These are phyloP conservation scores for Pyricularia sp. DNA, from an alignment of 2,329 filamentous ascomycete species.

Conservation along the genomic window DNA sequence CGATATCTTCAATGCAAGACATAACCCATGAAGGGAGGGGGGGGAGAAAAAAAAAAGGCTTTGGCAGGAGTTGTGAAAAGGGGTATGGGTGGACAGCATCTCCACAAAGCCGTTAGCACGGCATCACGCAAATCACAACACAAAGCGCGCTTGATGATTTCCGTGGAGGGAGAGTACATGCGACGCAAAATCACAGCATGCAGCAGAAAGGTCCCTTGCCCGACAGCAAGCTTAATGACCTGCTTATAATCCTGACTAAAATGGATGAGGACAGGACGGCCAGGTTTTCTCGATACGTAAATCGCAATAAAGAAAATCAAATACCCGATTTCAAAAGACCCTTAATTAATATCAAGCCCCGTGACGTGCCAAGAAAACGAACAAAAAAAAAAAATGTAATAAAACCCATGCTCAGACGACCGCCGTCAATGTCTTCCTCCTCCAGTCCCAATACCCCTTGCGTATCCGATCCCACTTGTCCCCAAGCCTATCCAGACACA, in stretches of 20 bases:
- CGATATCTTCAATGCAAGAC: not conserved
- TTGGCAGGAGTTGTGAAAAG: not conserved
- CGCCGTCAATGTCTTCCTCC: constrained; percentile 32
- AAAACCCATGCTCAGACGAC: not conserved
- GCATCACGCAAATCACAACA: not conserved
- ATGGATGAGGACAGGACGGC: not conserved
- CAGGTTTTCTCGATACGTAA: not conserved
- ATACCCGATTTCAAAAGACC: not conserved
- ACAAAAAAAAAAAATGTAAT: not conserved
- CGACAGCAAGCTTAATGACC: not conserved
- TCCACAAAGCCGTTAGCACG: not conserved
- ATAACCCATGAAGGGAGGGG: no score
- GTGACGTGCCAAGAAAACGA: not conserved
- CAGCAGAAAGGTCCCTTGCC: not conserved
- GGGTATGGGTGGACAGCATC: not conserved
- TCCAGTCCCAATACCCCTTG: constrained; percentile 84
- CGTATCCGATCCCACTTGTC: constrained; percentile 86
- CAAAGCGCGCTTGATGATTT: not conserved
- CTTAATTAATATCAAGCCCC: not conserved
- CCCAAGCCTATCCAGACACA: constrained; percentile 60
- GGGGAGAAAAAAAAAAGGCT: not conserved
- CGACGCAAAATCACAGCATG: not conserved
- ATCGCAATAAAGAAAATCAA: not conserved
- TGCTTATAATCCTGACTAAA: not conserved
- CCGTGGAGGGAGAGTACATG: not conserved